Evolutionary conservation across 2,329 filamentous ascomycete species (phyloP).

Genomic region (Acephala macrosclerotiorum): DNA sequence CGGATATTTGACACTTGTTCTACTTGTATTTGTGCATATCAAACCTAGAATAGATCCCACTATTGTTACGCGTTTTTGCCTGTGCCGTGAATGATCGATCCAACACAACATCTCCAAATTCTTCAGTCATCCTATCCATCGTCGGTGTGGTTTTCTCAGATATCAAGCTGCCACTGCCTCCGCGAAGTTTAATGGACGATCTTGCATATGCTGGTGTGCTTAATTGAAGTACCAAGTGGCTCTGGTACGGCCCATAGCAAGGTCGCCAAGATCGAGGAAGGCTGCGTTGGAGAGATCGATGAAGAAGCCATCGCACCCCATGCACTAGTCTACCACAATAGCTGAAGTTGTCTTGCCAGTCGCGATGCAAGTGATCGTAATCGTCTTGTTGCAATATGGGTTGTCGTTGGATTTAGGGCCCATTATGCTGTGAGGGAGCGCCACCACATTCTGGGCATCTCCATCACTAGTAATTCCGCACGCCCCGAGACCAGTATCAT

Average conservation of each 20-base stretch:
- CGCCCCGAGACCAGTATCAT: conserved; percentile 70
- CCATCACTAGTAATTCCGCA: conserved; percentile 72
- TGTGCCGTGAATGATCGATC: too few species aligned
- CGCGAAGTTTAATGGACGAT: too few species aligned
- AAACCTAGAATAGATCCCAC: too few species aligned
- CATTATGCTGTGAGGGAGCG: conserved; percentile 72
- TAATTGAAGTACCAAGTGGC: conserved; percentile 57
- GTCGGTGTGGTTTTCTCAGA: too few species aligned
- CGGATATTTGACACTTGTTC: too few species aligned
- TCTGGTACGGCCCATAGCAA: conserved; percentile 52
- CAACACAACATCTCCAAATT: too few species aligned
- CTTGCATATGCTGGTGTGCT: conserved; percentile 1
- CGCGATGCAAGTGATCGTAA: conserved; percentile 63
- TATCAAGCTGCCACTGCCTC: too few species aligned
- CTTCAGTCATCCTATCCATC: too few species aligned
- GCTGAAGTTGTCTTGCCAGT: conserved; percentile 64
- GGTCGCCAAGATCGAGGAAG: conserved; percentile 59
- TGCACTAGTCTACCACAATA: conserved; percentile 77
- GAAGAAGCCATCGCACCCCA: conserved; percentile 63
- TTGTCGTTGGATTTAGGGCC: conserved; percentile 69
- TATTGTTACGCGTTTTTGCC: too few species aligned
- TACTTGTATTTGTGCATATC: too few species aligned
- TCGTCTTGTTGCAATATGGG: conserved; percentile 72
- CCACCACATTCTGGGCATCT: conserved; percentile 67
- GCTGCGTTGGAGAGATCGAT: conserved; percentile 68